These are phyloP conservation scores for Cicer arietinum DNA, from an alignment of 306 rosid genomes.

Conservation along the genomic window DNA sequence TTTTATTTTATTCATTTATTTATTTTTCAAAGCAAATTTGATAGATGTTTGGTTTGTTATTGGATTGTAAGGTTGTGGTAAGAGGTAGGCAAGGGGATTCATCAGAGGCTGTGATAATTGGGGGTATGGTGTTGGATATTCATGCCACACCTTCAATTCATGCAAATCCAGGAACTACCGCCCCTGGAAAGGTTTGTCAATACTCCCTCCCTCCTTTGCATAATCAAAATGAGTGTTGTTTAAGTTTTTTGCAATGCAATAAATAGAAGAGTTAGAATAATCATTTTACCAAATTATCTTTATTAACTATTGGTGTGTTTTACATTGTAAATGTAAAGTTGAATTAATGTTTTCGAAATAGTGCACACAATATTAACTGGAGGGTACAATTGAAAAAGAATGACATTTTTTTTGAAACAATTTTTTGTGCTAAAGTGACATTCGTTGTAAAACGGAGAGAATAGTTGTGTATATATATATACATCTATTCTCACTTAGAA, in stretches of 20 bases:
- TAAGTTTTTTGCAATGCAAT: too few relatives aligned
- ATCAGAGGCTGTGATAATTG: slow-evolving; percentile 70
- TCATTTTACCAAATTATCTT: too few relatives aligned
- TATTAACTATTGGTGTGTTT: too few relatives aligned
- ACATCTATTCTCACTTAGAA: not conserved
- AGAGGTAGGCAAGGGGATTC: slow-evolving; percentile 44
- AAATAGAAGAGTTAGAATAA: too few relatives aligned
- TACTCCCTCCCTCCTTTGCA: not conserved
- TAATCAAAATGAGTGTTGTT: too few relatives aligned
- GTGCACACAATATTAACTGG: too few relatives aligned
- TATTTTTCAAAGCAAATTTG: not conserved
- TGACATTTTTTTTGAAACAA: too few relatives aligned
- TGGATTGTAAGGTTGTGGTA: slow-evolving; percentile 34
- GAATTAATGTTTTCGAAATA: too few relatives aligned
- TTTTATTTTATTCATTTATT: not conserved
- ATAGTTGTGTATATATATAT: not conserved
- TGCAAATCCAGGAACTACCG: slow-evolving; percentile 54
- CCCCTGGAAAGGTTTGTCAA: slow-evolving; percentile 76
- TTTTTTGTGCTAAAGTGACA: too few relatives aligned
- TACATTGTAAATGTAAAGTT: too few relatives aligned
- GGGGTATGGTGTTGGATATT: slow-evolving; percentile 94
- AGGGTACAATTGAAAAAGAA: too few relatives aligned
- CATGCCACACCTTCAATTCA: slow-evolving; percentile 61
- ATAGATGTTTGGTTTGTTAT: slow-evolving; percentile 17
- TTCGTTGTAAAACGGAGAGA: too few relatives aligned